Conservation (phyloP, 2,329 filamentous ascomycete genomes). For the Aplosporella prunicola region DNA sequence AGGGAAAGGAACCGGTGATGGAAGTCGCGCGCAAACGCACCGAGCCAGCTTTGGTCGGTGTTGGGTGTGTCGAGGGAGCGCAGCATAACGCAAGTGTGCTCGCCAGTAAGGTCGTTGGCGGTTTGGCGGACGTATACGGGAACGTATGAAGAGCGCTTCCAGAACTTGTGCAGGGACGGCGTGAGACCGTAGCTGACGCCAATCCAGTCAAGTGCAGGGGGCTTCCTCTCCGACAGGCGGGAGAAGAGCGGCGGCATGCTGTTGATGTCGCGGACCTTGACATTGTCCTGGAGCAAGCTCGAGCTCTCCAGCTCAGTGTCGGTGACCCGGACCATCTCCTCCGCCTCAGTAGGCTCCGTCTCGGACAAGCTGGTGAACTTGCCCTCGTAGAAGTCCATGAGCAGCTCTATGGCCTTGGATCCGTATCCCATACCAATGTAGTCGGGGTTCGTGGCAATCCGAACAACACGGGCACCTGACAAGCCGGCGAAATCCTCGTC, state of each 20-base stretch:
- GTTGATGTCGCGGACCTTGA: slow-evolving; percentile 78
- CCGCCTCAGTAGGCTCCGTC: slow-evolving; percentile 44
- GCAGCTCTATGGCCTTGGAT: slow-evolving; percentile 73
- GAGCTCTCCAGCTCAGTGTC: slow-evolving; percentile 71
- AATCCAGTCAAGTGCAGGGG: slow-evolving; percentile 77
- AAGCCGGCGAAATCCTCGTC: slow-evolving; percentile 92
- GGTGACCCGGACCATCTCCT: slow-evolving; percentile 66
- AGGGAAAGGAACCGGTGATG: slow-evolving; percentile 86
- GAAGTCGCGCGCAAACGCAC: slow-evolving; percentile 86
- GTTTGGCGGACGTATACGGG: slow-evolving; percentile 94
- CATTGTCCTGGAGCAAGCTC: slow-evolving; percentile 73
- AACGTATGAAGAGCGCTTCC: slow-evolving; percentile 78
- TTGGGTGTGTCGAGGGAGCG: slow-evolving; percentile 54
- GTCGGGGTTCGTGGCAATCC: slow-evolving; percentile 93
- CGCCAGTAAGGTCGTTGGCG: slow-evolving; percentile 88
- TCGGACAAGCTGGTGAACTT: slow-evolving; percentile 82
- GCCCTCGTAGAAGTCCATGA: slow-evolving; percentile 89
- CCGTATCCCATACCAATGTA: slow-evolving; percentile 92
- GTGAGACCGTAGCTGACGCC: slow-evolving; percentile 95
- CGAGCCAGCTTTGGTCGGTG: slow-evolving; percentile 63
- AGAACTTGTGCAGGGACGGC: slow-evolving; percentile 81
- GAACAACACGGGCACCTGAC: slow-evolving; percentile 82
- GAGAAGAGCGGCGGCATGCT: slow-evolving; percentile 91
- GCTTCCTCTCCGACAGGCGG: slow-evolving; percentile 72
- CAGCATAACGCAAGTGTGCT: slow-evolving; percentile 97